Evolutionary conservation across 225 moss, liverwort and hornwort genomes (phyloP).

Genomic region (Pseudisothecium myosuroides): DNA sequence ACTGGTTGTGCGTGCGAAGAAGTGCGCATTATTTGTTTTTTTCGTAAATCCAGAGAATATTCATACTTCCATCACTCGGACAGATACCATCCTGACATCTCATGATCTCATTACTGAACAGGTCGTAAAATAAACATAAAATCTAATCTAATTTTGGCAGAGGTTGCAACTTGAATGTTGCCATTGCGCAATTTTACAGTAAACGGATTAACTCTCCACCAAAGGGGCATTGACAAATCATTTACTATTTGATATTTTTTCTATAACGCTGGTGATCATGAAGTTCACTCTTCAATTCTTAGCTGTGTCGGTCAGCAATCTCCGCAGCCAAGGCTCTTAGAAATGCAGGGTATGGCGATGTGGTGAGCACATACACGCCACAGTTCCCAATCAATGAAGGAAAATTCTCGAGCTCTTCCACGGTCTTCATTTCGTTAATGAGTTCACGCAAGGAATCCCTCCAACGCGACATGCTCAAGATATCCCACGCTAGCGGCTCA

Average conservation of each 20-base stretch:
- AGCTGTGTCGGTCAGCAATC: not conserved
- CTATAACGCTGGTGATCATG: not conserved
- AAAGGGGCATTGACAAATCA: not conserved
- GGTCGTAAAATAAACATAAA: not conserved
- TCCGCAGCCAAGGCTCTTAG: too few species aligned
- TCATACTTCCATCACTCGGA: not conserved
- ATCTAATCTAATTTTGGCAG: not conserved
- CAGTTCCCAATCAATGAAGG: too few species aligned
- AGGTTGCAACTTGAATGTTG: not conserved
- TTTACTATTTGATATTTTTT: not conserved
- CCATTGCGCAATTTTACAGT: not conserved
- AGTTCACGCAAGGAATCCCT: not conserved
- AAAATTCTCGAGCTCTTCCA: too few species aligned
- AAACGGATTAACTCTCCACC: not conserved
- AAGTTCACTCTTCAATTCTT: not conserved
- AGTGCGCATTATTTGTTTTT: not conserved
- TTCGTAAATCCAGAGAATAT: not conserved
- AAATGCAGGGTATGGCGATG: too few species aligned
- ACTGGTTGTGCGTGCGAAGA: not conserved
- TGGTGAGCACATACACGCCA: too few species aligned
- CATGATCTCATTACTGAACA: not conserved
- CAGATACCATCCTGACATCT: not conserved
- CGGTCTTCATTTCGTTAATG: not conserved
- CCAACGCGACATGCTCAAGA: not conserved
- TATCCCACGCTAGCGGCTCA: not conserved